Conservation (phyloP, 768 basidiomycete species). For the Lentinula sp. region DNA sequence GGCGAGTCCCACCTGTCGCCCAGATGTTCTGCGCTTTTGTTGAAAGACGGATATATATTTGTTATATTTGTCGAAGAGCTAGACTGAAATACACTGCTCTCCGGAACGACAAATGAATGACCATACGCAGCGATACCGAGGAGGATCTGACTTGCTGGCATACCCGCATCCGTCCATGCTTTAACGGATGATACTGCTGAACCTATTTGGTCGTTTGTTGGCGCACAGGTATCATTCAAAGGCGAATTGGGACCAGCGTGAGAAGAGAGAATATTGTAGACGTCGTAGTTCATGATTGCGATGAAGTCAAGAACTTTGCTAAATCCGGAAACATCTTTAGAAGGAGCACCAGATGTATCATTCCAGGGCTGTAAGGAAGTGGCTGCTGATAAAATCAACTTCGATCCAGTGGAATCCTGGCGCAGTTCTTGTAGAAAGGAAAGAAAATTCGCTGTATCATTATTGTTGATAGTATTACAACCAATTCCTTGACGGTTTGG, state of each 20-base stretch:
- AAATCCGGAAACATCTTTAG: constrained; percentile 66
- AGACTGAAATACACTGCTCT: constrained; percentile 26
- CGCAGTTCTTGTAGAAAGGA: constrained; percentile 69
- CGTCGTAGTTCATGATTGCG: constrained; percentile 51
- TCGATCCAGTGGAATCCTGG: constrained; percentile 36
- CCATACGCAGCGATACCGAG: constrained; percentile 85
- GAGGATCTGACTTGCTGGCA: constrained; percentile 66
- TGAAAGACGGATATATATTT: constrained; percentile 42
- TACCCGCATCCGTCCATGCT: constrained; percentile 72
- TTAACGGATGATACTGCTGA: constrained; percentile 72
- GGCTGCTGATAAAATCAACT: constrained; percentile 52
- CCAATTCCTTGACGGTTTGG: constrained; percentile 61
- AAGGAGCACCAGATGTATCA: constrained; percentile 49
- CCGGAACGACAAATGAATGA: constrained; percentile 55
- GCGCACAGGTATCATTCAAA: constrained; percentile 69
- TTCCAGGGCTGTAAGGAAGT: constrained; percentile 34
- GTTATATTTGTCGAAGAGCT: constrained; percentile 7
- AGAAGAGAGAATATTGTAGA: constrained; percentile 24
- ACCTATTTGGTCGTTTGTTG: constrained; percentile 50
- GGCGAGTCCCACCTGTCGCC: constrained; percentile 49
- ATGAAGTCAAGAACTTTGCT: constrained; percentile 54
- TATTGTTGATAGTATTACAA: constrained; percentile 54
- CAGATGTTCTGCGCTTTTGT: constrained; percentile 30
- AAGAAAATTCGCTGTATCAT: constrained; percentile 76
- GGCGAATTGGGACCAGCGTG: constrained; percentile 80